These are phyloP conservation scores for Mycogone perniciosa DNA, from an alignment of 2,329 filamentous ascomycete species.

Conservation along the genomic window DNA sequence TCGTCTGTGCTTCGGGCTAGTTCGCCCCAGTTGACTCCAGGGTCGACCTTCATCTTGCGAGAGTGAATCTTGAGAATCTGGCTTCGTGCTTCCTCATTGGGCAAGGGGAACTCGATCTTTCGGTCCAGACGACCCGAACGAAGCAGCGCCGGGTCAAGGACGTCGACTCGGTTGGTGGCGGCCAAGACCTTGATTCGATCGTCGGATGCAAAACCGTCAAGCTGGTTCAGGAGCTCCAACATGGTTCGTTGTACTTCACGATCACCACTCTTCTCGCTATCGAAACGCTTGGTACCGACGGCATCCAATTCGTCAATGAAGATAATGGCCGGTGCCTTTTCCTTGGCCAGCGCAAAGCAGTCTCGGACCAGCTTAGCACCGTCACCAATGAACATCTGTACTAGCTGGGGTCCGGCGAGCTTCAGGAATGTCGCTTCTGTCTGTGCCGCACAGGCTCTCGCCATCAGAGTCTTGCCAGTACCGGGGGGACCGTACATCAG, in stretches of 20 bases:
- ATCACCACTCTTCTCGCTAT: conserved; percentile 96
- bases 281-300: conserved; percentile 97
- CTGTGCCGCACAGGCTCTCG: conserved; percentile 92
- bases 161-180: conserved; percentile 90
- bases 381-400: conserved; percentile 99
- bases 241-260: conserved; percentile 97
- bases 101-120: conserved; percentile 97
- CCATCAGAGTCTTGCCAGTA: conserved; percentile 86
- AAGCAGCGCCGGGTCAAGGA: conserved; percentile 84
- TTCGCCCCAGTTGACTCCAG: conserved; percentile 91
- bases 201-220: conserved; percentile 95
- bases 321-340: conserved; percentile 98
- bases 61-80: conserved; percentile 98
- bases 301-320: conserved; percentile 99
- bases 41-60: conserved; percentile 95
- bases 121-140: conserved; percentile 88
- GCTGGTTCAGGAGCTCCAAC: conserved; percentile 96
- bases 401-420: conserved; percentile 91
- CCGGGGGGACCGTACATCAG: conserved; percentile 95
- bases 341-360: conserved; percentile 94
- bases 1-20: conserved; percentile 95
- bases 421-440: conserved; percentile 99
- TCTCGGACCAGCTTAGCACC: conserved; percentile 96
- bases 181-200: conserved; percentile 95
- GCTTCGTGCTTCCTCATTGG: conserved; percentile 93